Evolutionary conservation across 2,329 filamentous ascomycete species (phyloP).

Genomic region (Helotiales sp.): DNA sequence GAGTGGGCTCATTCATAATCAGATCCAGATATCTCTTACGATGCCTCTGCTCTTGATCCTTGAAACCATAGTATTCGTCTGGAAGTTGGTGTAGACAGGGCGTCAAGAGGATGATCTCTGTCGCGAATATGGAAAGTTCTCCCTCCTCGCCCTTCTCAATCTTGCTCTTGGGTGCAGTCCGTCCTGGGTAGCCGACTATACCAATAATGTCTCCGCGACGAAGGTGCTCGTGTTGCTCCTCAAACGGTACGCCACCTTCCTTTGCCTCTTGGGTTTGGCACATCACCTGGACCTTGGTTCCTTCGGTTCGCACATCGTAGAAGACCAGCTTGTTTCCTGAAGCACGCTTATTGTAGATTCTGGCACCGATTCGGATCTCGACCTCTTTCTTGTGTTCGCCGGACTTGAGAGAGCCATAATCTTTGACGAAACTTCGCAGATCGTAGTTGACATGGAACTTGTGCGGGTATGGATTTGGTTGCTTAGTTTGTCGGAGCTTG

Average conservation of each 20-base stretch:
- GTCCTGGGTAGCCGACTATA: conserved; percentile 77
- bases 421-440: conserved; percentile 73
- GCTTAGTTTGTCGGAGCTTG: conserved; percentile 70
- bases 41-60: conserved; percentile 91
- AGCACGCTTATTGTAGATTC: conserved; percentile 86
- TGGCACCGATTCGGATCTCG: conserved; percentile 74
- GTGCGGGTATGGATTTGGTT: conserved; percentile 89
- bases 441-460: conserved; percentile 86
- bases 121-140: conserved; percentile 91
- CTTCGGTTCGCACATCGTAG: conserved; percentile 80
- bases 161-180: conserved; percentile 89
- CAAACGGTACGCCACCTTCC: conserved; percentile 67
- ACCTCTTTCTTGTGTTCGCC: conserved; percentile 79
- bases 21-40: conserved; percentile 93
- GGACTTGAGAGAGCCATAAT: conserved; percentile 81
- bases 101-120: conserved; percentile 79
- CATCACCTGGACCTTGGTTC: conserved; percentile 84
- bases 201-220: conserved; percentile 93
- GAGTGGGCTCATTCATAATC: conserved; percentile 86
- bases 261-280: conserved; percentile 80
- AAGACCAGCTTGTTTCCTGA: conserved; percentile 86
- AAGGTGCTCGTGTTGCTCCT: conserved; percentile 85
- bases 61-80: conserved; percentile 89
- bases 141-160: conserved; percentile 75
- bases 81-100: conserved; percentile 91